These are phyloP conservation scores for Trametes cinnabarina DNA, from an alignment of 768 basidiomycete species.

Conservation along the genomic window DNA sequence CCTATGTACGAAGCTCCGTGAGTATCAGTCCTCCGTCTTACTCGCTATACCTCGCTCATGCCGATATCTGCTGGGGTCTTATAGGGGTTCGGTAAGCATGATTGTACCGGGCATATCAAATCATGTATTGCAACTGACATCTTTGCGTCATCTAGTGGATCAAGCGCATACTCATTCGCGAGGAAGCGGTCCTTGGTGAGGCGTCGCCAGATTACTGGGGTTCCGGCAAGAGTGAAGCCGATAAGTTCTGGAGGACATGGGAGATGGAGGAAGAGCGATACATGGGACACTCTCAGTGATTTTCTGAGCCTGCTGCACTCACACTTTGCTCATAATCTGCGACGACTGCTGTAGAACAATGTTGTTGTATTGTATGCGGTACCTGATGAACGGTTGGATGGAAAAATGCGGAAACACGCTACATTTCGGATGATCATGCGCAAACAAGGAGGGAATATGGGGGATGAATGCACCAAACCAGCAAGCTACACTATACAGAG, in stretches of 20 bases:
- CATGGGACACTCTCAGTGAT: neutral
- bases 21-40: constrained; percentile 39
- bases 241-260: constrained; percentile 77
- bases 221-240: constrained; percentile 50
- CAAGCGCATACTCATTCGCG: constrained; percentile 79
- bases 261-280: constrained; percentile 55
- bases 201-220: constrained; percentile 73
- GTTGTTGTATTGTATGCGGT: constrained; percentile 16
- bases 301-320: neutral
- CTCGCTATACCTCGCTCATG: neutral
- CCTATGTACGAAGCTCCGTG: constrained; percentile 93
- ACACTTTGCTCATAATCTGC: neutral
- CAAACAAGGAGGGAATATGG: neutral
- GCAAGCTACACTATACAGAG: constrained; percentile 15
- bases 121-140: constrained; percentile 4
- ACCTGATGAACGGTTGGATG: neutral
- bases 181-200: constrained; percentile 63
- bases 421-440: neutral
- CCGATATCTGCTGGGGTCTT: constrained; percentile 3
- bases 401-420: constrained; percentile 9
- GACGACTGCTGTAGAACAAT: constrained; percentile 4
- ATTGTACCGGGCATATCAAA: too few relatives aligned
- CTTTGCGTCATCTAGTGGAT: constrained; percentile 50
- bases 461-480: constrained; percentile 13
- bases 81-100: constrained; percentile 69